Evolutionary conservation across 768 basidiomycete genomes (phyloP), one percentile per base, ranked within the genome.

Genomic region (Boletus reticulatus): DNA sequence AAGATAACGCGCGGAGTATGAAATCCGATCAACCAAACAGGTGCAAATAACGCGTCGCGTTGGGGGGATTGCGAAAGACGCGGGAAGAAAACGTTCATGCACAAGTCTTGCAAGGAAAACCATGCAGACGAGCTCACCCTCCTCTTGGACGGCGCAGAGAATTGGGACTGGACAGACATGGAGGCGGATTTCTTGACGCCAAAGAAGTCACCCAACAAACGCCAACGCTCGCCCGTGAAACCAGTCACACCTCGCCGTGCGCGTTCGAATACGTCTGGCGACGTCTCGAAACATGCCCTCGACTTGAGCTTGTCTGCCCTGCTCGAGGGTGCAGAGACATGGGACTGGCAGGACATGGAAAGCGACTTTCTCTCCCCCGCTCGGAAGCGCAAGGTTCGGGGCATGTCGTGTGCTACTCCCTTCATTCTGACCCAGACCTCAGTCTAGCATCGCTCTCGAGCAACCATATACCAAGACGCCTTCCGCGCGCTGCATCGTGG

Each of bases 151-250:
- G 88, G 86, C 0, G 83, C 82, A 1, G 88, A 87, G 62, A 74
- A 79, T 37, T 88, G 87, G 84, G 85, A 90, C 59, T 84, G 85
- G 81, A 75, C 80, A 32, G 81, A 84, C 56, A 79, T 80, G 75
- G 73, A 77, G 48, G 67, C 72, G 0, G 80, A 83, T 56, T 76
- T 77, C 31, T 56, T 80, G 42, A 79, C 78, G 3, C 84, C 84
- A 4, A 78, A 75, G 54, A 85, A 82, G 12, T 65, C 65, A 2
- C 62, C 64, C 1, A 41, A 29, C 44, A 58, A 59, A 29, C 58
- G 34, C 31, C 50, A 34, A 24, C 53, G 48, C 10, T 70, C 62
- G 12, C 69, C 66, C 11, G 53, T 60, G 3, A 70, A 65, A 31
- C 41, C 20, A 1, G 50, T 56, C 27, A 52, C 58, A 6, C 55